These are phyloP conservation scores for Quercus tomentella DNA, from an alignment of 331 rosid species.

Conservation along the genomic window DNA sequence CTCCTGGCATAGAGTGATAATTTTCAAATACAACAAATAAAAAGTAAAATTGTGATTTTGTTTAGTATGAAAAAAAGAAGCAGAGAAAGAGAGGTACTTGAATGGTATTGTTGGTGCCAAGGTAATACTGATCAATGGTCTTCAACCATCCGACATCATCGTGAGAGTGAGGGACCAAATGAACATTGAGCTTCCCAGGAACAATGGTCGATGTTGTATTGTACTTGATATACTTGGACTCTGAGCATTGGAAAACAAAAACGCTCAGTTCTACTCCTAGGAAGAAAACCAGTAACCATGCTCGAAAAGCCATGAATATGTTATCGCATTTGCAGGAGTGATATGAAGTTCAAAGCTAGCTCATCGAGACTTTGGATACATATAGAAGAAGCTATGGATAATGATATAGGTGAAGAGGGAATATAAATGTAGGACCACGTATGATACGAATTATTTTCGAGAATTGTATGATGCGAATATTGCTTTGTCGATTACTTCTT, in stretches of 20 bases:
- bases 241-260: conserved; percentile 4
- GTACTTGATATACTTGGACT: conserved; percentile 58
- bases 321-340: background rate
- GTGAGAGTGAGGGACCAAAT: conserved; percentile 81
- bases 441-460: too few species aligned
- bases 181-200: conserved; percentile 83
- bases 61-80: background rate
- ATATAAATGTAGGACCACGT: too few species aligned
- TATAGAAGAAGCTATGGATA: too few species aligned
- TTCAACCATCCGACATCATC: conserved; percentile 99
- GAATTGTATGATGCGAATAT: too few species aligned
- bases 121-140: conserved; percentile 91
- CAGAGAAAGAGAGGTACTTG: conserved; percentile 40
- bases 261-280: background rate
- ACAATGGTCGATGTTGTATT: conserved; percentile 52
- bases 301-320: conserved; percentile 27
- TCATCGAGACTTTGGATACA: too few species aligned
- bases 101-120: conserved; percentile 92
- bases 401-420: too few species aligned
- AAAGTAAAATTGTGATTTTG: too few species aligned
- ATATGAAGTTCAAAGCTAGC: too few species aligned
- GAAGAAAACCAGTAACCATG: conserved; percentile 13
- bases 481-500: too few species aligned
- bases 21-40: too few species aligned
- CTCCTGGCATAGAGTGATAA: too few species aligned